Base-by-base conservation (phyloP, 2,329 filamentous ascomycete species). In the Pseudogymnoascus sp. region DNA sequence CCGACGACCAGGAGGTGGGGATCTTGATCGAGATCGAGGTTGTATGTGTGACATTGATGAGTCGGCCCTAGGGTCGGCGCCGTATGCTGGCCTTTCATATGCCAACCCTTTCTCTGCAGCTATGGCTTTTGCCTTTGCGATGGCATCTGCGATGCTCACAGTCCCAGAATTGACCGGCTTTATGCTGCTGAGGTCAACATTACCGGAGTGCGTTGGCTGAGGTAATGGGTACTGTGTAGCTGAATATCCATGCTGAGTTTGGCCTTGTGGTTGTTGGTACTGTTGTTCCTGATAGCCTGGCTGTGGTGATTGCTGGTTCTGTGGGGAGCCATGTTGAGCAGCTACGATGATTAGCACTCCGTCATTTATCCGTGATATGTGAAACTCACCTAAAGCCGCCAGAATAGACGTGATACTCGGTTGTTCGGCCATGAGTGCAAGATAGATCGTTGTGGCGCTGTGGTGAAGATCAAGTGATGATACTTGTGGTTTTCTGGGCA, bases 101-200 rank as follows among this genome's bases (percentile, higher is more conserved):
- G 81, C 79, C 35, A 91, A 78, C 63, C 89, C 90, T 71, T 90
- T 89, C 72, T 93, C 87, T 30, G 88, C 86, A 39, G 91, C 90
- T 73, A 89, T 90, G 41, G 87, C 88, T 72, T 89, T 89, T 54
- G 90, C 91, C 72, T 92, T 90, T 38, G 91, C 89, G 68, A 96
- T 87, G 57, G 90, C 89, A 73, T 95, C 90, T 62, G 88, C 84
- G 65, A 96, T 87, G 74, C 87, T 93, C 68, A 95, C 87, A 18
- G 88, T 90, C 62, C 91, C 91, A 30, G 89, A 89, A 71, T 83
- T 90, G 61, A 88, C 82, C 4, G 91, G 90, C 69, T 89, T 88
- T 71, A 94, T 90, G 61, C 84, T 81, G 74, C 87, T 92, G 59
- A 96, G 76, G 71, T 96, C 90, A 65, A 95, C 79, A 67, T 84